These are phyloP conservation scores for Chalciporus pseudorubinellus DNA, from an alignment of 768 basidiomycete genomes.

Conservation along the genomic window DNA sequence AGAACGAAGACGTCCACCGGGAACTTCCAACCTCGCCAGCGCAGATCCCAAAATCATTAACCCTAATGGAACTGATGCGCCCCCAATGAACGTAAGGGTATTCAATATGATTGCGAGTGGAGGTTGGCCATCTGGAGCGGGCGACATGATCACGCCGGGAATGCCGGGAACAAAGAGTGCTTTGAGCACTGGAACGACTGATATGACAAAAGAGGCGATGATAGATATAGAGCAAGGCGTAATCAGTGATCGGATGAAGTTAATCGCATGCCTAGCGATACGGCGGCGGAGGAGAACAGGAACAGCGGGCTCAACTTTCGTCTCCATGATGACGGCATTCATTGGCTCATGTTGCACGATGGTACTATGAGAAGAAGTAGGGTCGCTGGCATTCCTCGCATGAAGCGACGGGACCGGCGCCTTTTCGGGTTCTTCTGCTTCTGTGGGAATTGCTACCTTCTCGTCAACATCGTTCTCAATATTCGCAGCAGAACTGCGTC, in stretches of 20 bases:
- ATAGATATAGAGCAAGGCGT: constrained; percentile 54
- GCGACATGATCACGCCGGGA: constrained; percentile 40
- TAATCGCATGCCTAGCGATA: constrained; percentile 4
- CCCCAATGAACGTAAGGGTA: constrained; percentile 56
- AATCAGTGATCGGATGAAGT: constrained; percentile 38
- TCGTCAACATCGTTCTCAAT: constrained; percentile 5
- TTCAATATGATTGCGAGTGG: constrained; percentile 63
- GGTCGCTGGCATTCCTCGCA: neutral
- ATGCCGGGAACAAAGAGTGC: constrained; percentile 53
- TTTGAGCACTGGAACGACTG: constrained; percentile 56
- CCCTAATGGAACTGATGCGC: constrained; percentile 61
- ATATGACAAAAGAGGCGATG: constrained; percentile 51
- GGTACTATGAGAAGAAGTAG: constrained; percentile 1
- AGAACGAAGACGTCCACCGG: constrained; percentile 41
- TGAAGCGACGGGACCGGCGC: neutral
- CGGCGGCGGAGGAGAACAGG: constrained; percentile 3
- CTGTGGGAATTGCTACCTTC: neutral
- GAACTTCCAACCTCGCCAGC: constrained; percentile 55
- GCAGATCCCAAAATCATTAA: constrained; percentile 62
- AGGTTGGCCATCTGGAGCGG: constrained; percentile 65
- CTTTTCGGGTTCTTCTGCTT: neutral
- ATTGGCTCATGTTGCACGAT: constrained; percentile 1
- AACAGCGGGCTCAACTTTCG: neutral
- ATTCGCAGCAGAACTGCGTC: neutral
- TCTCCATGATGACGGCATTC: neutral